A percentile compares a stretch with the other conserved stretches of the same genome.
phyloP scores from a whole-genome alignment of 768 basidiomycete species.

The Termitomyces sp. region DNA sequence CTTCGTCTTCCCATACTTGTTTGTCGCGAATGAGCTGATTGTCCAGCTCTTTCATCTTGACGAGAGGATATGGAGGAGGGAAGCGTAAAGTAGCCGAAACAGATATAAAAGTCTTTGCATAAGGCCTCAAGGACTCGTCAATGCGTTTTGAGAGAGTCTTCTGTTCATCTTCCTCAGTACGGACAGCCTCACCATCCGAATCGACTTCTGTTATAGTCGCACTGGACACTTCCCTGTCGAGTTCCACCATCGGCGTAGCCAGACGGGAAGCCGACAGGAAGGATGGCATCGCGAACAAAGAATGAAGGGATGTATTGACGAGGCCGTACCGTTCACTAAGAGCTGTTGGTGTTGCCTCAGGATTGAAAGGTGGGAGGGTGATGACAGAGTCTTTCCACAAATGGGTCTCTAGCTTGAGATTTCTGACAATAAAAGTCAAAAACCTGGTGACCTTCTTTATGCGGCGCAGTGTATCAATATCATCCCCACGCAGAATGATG shows the following conservation, averaged over 20 bases:
- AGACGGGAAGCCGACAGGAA: slow-evolving; percentile 27
- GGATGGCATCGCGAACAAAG: slow-evolving; percentile 24
- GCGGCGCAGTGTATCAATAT: slow-evolving; percentile 73
- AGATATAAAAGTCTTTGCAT: slow-evolving; percentile 84
- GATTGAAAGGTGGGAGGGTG: slow-evolving; percentile 61
- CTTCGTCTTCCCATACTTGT: slow-evolving; percentile 84
- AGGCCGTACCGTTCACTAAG: slow-evolving; percentile 20
- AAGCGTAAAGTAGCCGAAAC: slow-evolving; percentile 91
- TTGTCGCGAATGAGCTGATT: slow-evolving; percentile 67
- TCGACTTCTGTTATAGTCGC: slow-evolving; percentile 28
- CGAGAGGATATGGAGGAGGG: slow-evolving; percentile 86
- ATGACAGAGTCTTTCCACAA: slow-evolving; percentile 91
- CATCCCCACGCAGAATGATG: slow-evolving; percentile 84
- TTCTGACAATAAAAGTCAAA: slow-evolving; percentile 88
- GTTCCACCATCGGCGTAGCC: slow-evolving; percentile 20
- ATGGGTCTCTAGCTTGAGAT: slow-evolving; percentile 90
- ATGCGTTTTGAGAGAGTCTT: slow-evolving; percentile 72
- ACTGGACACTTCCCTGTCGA: slow-evolving; percentile 4
- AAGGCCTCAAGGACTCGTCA: slow-evolving; percentile 78
- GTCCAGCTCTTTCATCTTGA: slow-evolving; percentile 86
- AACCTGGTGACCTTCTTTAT: slow-evolving; percentile 94
- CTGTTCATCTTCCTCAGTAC: slow-evolving; percentile 71
- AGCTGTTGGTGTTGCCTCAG: slow-evolving; percentile 58
- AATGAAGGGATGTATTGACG: slow-evolving; percentile 18
- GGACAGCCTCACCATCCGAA: slow-evolving; percentile 43